A percentile compares a stretch with the other conserved stretches of the same genome.
Evolutionary conservation across 1,139 yeast species (phyloP).

Genomic region (Sugiyamaella castrensis): DNA sequence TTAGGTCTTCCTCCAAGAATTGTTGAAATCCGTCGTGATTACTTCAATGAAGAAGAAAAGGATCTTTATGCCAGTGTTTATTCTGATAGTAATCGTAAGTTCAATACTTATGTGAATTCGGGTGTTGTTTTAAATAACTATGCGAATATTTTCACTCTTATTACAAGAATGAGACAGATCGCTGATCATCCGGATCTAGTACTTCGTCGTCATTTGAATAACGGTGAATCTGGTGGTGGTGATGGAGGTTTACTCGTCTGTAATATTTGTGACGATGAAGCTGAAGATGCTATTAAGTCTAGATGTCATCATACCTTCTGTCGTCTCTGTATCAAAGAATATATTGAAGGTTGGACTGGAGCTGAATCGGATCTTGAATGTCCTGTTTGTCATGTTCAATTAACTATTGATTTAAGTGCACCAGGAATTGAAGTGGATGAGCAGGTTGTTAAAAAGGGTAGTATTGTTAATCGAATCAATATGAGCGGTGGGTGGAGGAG

Average conservation of each 20-base stretch:
- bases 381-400: constrained; percentile 93
- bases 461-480: constrained; percentile 85
- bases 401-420: constrained; percentile 84
- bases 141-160: constrained; percentile 92
- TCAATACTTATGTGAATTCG: constrained; percentile 82
- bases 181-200: constrained; percentile 98
- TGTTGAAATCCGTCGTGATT: constrained; percentile 80
- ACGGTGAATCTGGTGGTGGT: constrained; percentile 29
- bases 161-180: constrained; percentile 94
- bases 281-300: constrained; percentile 94
- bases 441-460: constrained; percentile 62
- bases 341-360: constrained; percentile 78
- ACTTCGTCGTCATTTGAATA: constrained; percentile 54
- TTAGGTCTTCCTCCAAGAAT: constrained; percentile 93
- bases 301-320: constrained; percentile 93
- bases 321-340: constrained; percentile 85
- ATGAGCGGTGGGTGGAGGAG: constrained; percentile 87
- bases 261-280: constrained; percentile 93
- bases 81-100: constrained; percentile 80
- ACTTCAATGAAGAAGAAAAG: constrained; percentile 89
- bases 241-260: constrained; percentile 71
- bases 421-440: constrained; percentile 78
- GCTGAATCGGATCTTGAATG: constrained; percentile 62
- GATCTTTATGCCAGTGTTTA: constrained; percentile 86
- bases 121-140: constrained; percentile 94